A percentile compares a stretch with the other conserved stretches of the same genome.
Conservation (phyloP, 192 early-diverging fungal genomes). For the Coemansia sp. region DNA sequence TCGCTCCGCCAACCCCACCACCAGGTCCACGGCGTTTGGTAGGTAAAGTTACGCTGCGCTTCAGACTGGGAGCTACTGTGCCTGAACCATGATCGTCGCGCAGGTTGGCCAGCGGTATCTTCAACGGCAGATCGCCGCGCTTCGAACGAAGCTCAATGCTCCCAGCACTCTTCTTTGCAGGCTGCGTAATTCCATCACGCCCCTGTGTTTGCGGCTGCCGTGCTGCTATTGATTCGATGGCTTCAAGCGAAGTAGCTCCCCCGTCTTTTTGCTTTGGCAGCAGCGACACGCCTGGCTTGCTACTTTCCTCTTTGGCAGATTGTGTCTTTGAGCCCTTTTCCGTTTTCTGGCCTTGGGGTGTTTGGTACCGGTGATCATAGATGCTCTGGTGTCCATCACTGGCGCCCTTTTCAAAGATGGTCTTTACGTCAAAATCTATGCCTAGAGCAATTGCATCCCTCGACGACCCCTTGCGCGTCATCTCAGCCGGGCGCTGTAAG, state of each 20-base stretch:
- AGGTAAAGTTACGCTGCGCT: slow-evolving; percentile 51
- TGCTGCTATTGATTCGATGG: neutral
- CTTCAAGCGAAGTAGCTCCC: neutral
- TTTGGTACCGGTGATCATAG: slow-evolving; percentile 7
- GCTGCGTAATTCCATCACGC: neutral
- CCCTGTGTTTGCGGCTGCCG: neutral
- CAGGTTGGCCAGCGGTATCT: slow-evolving; percentile 24
- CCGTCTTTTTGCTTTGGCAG: neutral
- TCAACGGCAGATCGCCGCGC: slow-evolving; percentile 33
- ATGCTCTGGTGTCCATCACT: neutral
- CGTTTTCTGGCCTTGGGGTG: neutral
- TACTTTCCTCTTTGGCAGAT: neutral
- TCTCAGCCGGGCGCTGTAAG: slow-evolving; percentile 53
- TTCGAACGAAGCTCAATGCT: slow-evolving; percentile 29
- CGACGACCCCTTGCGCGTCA: slow-evolving; percentile 48
- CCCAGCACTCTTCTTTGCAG: slow-evolving; percentile 14
- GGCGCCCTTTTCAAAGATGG: slow-evolving; percentile 29
- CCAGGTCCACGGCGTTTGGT: slow-evolving; percentile 24
- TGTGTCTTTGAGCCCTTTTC: neutral
- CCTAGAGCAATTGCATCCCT: slow-evolving; percentile 50
- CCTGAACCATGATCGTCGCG: slow-evolving; percentile 27
- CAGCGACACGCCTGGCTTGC: neutral
- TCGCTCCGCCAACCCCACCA: neutral
- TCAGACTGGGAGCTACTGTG: slow-evolving; percentile 14
- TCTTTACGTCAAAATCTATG: slow-evolving; percentile 50